Evolutionary conservation across 139 green algal species (phyloP), one percentile per base, ranked within the genome.

Genomic region (Chlamydomonas asymmetrica): DNA sequence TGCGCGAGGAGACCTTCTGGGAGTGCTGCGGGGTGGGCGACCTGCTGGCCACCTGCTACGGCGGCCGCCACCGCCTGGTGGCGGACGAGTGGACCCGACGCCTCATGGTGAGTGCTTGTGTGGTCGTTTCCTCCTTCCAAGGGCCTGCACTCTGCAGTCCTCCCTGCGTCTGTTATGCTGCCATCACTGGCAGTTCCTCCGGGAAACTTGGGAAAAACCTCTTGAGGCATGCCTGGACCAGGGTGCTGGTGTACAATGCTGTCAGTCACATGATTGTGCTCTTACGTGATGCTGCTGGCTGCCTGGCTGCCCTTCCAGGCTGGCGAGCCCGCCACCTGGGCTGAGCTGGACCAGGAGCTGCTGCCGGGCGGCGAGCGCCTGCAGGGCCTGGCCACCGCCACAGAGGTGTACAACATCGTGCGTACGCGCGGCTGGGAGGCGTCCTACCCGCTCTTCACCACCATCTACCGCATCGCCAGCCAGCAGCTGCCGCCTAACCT

Each of bases 21-120:
- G 72, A 88, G 75, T 57, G 54, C 32, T 90, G 83, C 64, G 88
- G 90, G 4, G 54, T 94, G 35, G 86, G 82, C 0, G 90, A 93
- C 76, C 84, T 94, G 37, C 84, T 93, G 22, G 87, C 87, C 50
- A 91, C 88, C 25, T 93, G 88, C 80, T 90, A 88, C 31, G 88
- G 88, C 32, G 90, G 90, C 38, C 79, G 90, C 39, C 93, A 94
- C 81, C 66, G 85, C n/a, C 73, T 77, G 18, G 88, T 93, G 60
- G 84, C 88, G 0, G 68, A 80, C 57, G 84, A 64, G 20, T 92
- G 45, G 48, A 75, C 78, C 63, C 37, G 61, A 31, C 8, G 27
- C 9, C 45, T 32, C 25, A 37, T 54, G 60, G 66, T 10, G 63
- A 66, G 22, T 38, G 22, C n/a, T 34, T 16, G 31, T 13, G n/a